Evolutionary conservation across 345 rosid genomes (phyloP).

Genomic region (Ceriops decandra): DNA sequence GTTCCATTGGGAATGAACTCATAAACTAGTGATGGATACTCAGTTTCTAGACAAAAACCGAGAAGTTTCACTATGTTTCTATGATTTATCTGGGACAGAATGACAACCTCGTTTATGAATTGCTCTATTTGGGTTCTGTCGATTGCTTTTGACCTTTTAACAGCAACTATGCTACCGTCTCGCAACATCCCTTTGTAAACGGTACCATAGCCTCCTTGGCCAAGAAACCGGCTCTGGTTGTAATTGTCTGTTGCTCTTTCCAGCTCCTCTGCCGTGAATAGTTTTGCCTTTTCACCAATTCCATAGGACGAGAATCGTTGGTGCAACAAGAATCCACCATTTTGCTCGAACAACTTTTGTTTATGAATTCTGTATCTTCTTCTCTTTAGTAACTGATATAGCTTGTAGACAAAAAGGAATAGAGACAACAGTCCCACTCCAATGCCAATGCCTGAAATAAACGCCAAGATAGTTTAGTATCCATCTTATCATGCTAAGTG

Average conservation of each 20-base stretch:
- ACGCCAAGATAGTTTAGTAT: neutral
- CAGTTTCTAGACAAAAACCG: slow-evolving; percentile 16
- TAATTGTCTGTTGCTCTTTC: slow-evolving; percentile 7
- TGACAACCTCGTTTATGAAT: slow-evolving; percentile 16
- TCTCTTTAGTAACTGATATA: neutral
- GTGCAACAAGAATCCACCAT: slow-evolving; percentile 14
- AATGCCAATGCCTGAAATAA: neutral
- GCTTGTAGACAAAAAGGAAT: slow-evolving; percentile 3
- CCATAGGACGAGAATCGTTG: neutral
- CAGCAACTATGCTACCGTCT: slow-evolving; percentile 9
- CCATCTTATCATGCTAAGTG: neutral
- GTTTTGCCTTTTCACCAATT: neutral
- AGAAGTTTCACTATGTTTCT: slow-evolving; percentile 15
- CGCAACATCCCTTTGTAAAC: slow-evolving; percentile 12
- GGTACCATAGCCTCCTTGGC: slow-evolving; percentile 17
- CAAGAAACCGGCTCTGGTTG: slow-evolving; percentile 6
- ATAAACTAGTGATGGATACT: slow-evolving; percentile 14
- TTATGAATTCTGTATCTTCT: slow-evolving; percentile 8
- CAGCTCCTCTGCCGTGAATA: slow-evolving; percentile 13
- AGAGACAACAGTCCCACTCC: slow-evolving; percentile 2
- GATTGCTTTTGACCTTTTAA: slow-evolving; percentile 7
- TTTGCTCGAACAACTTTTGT: slow-evolving; percentile 8
- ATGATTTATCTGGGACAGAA: slow-evolving; percentile 19
- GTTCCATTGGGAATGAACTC: slow-evolving; percentile 22
- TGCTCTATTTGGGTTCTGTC: slow-evolving; percentile 10